Percentiles rank a stretch among this genome's conserved stretches.
phyloP scores from a whole-genome alignment of 23 red algal genomes.

The Chondrus crispus region DNA sequence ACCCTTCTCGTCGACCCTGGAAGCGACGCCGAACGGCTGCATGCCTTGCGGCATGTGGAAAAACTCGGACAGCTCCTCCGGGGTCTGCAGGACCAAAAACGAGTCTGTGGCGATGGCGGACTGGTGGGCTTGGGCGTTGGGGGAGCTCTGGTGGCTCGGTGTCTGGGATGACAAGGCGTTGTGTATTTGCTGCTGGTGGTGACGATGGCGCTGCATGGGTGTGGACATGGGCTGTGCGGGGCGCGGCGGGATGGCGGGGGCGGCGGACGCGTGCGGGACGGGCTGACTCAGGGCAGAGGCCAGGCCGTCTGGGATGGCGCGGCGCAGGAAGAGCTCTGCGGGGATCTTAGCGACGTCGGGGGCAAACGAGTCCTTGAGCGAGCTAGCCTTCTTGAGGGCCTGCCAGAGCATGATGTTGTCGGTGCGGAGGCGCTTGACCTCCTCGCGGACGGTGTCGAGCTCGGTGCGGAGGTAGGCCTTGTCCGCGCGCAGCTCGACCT shows the following conservation, averaged over 20 bases:
- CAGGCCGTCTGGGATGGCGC: neutral
- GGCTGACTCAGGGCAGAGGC: too few species aligned
- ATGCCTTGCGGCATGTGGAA: neutral
- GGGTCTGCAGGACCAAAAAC: conserved; percentile 28
- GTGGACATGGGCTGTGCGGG: too few species aligned
- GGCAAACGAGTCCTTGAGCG: conserved; percentile 37
- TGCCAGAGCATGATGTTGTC: conserved; percentile 79
- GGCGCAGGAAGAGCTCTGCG: conserved; percentile 29
- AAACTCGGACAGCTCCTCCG: conserved; percentile 41
- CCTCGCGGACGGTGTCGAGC: conserved; percentile 62
- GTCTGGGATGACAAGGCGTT: too few species aligned
- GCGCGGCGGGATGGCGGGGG: too few species aligned
- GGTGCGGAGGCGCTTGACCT: conserved; percentile 40
- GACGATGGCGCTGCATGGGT: too few species aligned
- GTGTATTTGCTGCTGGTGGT: too few species aligned
- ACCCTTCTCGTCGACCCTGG: neutral
- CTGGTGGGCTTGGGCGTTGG: neutral
- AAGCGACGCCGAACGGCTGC: neutral
- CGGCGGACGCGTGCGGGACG: too few species aligned
- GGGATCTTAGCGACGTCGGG: conserved; percentile 61
- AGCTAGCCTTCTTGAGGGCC: neutral
- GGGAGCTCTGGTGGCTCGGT: too few species aligned
- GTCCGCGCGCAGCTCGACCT: conserved; percentile 66
- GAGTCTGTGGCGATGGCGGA: neutral
- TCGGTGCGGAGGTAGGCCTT: conserved; percentile 68